These are phyloP conservation scores for Ambrosiella xylebori DNA, from an alignment of 2,329 filamentous ascomycete genomes.

Conservation along the genomic window DNA sequence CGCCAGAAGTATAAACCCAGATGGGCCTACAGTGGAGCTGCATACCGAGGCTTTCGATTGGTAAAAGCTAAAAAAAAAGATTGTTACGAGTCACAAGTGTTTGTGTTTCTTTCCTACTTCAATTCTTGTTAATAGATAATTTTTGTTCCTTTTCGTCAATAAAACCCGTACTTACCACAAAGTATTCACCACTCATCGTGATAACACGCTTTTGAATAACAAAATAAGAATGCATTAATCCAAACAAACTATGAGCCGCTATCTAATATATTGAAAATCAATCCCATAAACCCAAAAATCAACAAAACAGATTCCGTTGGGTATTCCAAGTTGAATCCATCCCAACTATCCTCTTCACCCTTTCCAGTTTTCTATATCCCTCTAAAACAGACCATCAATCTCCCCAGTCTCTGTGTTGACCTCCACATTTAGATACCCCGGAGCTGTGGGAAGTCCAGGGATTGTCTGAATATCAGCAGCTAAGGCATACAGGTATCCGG, in stretches of 20 bases:
- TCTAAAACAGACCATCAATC: slow-evolving; percentile 70
- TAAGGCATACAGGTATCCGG: slow-evolving; percentile 82
- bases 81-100: background rate
- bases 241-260: background rate
- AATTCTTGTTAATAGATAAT: background rate
- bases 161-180: too few relatives aligned
- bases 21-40: slow-evolving; percentile 29
- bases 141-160: background rate
- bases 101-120: background rate
- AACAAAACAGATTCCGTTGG: background rate
- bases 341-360: background rate
- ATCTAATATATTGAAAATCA: slow-evolving; percentile 2
- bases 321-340: slow-evolving; percentile 10
- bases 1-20: slow-evolving; percentile 22
- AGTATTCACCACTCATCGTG: background rate
- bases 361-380: background rate
- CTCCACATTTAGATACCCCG: slow-evolving; percentile 89
- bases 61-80: slow-evolving; percentile 16
- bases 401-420: slow-evolving; percentile 68
- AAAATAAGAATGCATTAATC: too few relatives aligned
- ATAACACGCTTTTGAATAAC: background rate
- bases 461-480: slow-evolving; percentile 98
- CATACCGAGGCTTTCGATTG: slow-evolving; percentile 32
- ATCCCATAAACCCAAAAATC: background rate
- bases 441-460: slow-evolving; percentile 82